Evolutionary conservation across 208 protist species (phyloP), one percentile per base, ranked within the genome.

Genomic region (Histomonas meleagridis): DNA sequence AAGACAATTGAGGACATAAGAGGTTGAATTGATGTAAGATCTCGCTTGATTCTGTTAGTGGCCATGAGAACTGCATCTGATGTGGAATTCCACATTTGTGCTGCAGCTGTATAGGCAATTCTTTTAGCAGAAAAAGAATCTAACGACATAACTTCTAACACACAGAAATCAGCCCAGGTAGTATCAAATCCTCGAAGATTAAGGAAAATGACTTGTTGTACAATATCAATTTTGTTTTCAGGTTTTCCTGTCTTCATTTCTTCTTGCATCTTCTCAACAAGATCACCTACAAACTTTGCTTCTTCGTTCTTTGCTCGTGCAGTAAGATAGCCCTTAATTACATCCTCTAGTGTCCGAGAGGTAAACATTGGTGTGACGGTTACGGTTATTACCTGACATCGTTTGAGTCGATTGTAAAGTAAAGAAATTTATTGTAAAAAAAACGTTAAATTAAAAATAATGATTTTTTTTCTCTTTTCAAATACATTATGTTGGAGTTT

Each of bases 11-110:
- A 55, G 32, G 76, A 35, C 1, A 86, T 38, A 16, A 86, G 46
- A 2, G 76, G 23, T 38, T 86, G 51, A 46, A 51, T 40, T 86
- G 76, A 51, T 55, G 76, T 86, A 46, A 86, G 35, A 55, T 86
- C 76, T 7, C 46, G 43, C 55, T 46, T 3, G 43, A 86, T 55
- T 46, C 76, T 5, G 46, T 86, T 86, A 57, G 76, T 86, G 0
- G 76, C 76, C 76, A 86, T 86, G 3, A 86, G 38, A 55, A 86
- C 76, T 40, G 55, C 76, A 57, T 86, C 76, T 18, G 76, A 86
- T 7, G 51, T 46, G 14, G 76, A 51, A 86, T 86, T 86, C 76
- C 76, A 86, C 40, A 86, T 32, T 43, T 51, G 46, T 38, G 40
- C 76, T 1, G 76, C 76, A 55, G 76, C 76, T 38, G 76, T 86